Percentiles rank a stretch among this genome's conserved stretches.
These are phyloP conservation scores for Penicillium argentinense DNA, from an alignment of 495 filamentous ascomycete species.

Conservation along the genomic window DNA sequence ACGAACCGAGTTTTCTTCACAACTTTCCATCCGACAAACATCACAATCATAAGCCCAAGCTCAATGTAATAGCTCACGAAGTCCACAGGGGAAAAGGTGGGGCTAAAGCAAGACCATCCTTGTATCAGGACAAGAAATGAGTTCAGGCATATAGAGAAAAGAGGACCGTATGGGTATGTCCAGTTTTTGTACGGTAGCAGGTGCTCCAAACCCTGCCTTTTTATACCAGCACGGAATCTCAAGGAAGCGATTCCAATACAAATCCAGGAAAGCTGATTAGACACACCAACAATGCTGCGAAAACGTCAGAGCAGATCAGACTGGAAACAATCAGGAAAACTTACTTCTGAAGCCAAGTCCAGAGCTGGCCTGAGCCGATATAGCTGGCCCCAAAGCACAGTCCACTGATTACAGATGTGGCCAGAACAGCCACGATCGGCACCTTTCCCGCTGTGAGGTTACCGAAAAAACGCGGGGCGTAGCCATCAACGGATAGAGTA, in stretches of 20 bases:
- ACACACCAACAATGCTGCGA: constrained; percentile 56
- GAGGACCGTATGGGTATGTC: constrained; percentile 59
- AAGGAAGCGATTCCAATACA: constrained; percentile 59
- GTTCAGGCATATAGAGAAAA: constrained; percentile 50
- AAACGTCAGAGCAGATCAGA: not conserved
- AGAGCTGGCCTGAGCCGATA: constrained; percentile 58
- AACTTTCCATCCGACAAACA: constrained; percentile 51
- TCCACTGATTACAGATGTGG: constrained; percentile 53
- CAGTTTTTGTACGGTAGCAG: constrained; percentile 61
- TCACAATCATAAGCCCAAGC: constrained; percentile 48
- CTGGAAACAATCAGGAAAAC: not conserved
- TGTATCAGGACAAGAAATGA: constrained; percentile 57
- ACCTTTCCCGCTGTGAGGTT: constrained; percentile 53
- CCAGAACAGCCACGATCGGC: constrained; percentile 58
- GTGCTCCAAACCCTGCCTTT: constrained; percentile 53
- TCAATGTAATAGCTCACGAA: constrained; percentile 56
- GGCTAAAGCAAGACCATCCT: constrained; percentile 58
- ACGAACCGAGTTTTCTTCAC: constrained; percentile 45
- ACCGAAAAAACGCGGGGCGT: constrained; percentile 48
- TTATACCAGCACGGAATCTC: constrained; percentile 56
- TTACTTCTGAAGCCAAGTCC: constrained; percentile 59
- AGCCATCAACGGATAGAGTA: constrained; percentile 44
- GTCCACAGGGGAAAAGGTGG: constrained; percentile 44
- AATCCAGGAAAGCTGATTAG: constrained; percentile 63
- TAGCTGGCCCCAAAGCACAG: constrained; percentile 62